Percentiles rank a stretch among this genome's conserved stretches.
phyloP scores from a whole-genome alignment of 306 rosid species.

The Astragalus glycyphyllos region DNA sequence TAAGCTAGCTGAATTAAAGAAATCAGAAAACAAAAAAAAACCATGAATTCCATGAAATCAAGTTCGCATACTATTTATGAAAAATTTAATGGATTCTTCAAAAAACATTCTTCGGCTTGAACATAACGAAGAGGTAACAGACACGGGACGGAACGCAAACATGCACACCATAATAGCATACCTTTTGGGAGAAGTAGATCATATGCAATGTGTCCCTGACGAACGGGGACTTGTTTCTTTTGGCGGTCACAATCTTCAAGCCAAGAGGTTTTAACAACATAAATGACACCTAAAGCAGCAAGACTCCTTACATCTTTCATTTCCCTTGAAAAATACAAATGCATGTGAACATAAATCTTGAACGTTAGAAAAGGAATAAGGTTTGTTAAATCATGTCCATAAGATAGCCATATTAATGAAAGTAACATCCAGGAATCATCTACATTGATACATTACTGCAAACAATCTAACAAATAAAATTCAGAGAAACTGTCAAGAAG shows the following conservation, averaged over 20 bases:
- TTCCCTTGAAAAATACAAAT: conserved; percentile 61
- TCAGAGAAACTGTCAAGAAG: conserved; percentile 27
- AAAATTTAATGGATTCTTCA: conserved; percentile 19
- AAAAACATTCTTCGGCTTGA: conserved; percentile 28
- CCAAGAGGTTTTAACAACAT: conserved; percentile 81
- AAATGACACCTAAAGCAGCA: conserved; percentile 78
- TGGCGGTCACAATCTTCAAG: conserved; percentile 84
- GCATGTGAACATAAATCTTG: conserved; percentile 18
- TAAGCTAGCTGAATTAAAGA: conserved; percentile 42
- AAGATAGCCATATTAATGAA: conserved; percentile 31
- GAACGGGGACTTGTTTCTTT: conserved; percentile 79
- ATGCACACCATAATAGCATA: conserved; percentile 43
- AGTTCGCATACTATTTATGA: conserved; percentile 15
- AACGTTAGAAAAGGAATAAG: conserved; percentile 2
- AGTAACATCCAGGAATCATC: conserved; percentile 28
- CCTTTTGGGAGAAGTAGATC: conserved; percentile 86
- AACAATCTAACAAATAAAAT: conserved; percentile 21
- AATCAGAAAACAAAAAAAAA: conserved; percentile 44
- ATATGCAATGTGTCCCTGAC: conserved; percentile 67
- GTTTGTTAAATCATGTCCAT: conserved; percentile 22
- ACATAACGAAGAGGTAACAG: conserved; percentile 34
- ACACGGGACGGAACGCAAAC: conserved; percentile 37
- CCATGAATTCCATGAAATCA: conserved; percentile 28
- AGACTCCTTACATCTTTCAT: conserved; percentile 80
- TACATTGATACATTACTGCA: not conserved